Evolutionary conservation across 2,329 filamentous ascomycete species (phyloP).

Genomic region (Penicillium sp.): DNA sequence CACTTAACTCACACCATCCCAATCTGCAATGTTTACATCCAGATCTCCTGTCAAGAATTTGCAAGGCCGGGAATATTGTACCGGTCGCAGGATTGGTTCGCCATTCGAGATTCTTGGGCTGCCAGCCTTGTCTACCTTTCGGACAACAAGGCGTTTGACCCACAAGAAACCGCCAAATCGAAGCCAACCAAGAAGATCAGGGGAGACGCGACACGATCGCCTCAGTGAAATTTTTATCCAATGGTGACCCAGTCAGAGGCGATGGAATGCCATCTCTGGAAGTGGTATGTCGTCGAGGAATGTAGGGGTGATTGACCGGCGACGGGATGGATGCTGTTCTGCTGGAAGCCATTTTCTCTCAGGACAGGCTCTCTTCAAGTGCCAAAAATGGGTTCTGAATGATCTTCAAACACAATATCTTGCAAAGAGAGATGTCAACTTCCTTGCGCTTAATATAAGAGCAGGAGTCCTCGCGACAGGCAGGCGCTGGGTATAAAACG

Average conservation of each 20-base stretch:
- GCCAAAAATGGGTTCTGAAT: background rate
- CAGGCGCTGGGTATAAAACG: no score
- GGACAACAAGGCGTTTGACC: conserved; percentile 4
- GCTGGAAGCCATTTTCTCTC: background rate
- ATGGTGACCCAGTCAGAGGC: background rate
- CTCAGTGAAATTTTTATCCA: conserved; percentile 6
- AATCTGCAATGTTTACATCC: conserved; percentile 6
- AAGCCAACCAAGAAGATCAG: no score
- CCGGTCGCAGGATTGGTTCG: conserved; percentile 4
- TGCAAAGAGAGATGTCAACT: no score
- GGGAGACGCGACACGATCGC: background rate
- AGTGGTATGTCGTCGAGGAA: conserved; percentile 13
- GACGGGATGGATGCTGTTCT: background rate
- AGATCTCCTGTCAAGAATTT: conserved; percentile 13
- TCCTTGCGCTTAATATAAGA: no score
- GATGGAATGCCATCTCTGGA: background rate
- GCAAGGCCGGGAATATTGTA: background rate
- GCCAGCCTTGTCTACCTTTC: background rate
- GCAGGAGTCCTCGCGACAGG: no score
- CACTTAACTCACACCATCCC: conserved; percentile 12
- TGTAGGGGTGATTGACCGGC: conserved; percentile 10
- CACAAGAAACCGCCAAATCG: background rate
- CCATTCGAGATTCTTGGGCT: background rate
- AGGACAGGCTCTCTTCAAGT: background rate
- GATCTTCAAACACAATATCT: no score